phyloP scores from a whole-genome alignment of 2,329 filamentous ascomycete species.

The Coniochaeta pulveracea region DNA sequence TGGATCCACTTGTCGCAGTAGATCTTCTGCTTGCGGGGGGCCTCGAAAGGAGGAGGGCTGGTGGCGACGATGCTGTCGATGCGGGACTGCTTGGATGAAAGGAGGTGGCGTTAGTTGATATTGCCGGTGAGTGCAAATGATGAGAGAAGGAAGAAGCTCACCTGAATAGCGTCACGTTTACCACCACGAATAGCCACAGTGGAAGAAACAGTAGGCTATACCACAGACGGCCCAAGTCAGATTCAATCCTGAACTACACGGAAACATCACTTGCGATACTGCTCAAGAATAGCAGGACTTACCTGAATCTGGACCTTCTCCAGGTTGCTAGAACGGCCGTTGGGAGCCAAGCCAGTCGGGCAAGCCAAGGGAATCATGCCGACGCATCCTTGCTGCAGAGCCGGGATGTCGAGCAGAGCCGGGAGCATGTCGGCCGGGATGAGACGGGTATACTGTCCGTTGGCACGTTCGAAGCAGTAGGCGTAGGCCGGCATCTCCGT shows the following conservation, averaged over 20 bases:
- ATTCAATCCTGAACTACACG: too few relatives aligned
- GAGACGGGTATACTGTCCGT: slow-evolving; percentile 41
- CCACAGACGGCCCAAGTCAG: too few relatives aligned
- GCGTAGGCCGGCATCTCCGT: slow-evolving; percentile 20
- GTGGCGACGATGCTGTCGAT: slow-evolving; percentile 23
- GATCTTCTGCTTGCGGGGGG: slow-evolving; percentile 45
- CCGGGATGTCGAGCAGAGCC: slow-evolving; percentile 28
- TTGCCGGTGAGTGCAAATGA: slow-evolving; percentile 1
- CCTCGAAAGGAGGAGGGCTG: slow-evolving; percentile 18
- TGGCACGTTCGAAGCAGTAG: slow-evolving; percentile 42
- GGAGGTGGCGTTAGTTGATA: background rate
- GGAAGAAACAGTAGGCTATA: too few relatives aligned
- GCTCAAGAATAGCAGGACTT: too few relatives aligned
- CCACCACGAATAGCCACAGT: too few relatives aligned
- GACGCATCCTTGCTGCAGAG: slow-evolving; percentile 21
- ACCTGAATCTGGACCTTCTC: slow-evolving; percentile 17
- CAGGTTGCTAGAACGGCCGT: slow-evolving; percentile 25
- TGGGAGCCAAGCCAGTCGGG: slow-evolving; percentile 23
- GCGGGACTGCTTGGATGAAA: slow-evolving; percentile 4
- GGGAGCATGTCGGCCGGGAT: slow-evolving; percentile 44
- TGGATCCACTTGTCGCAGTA: slow-evolving; percentile 90
- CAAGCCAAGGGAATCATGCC: slow-evolving; percentile 37
- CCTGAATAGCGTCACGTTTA: slow-evolving; percentile 1
- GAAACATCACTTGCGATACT: background rate
- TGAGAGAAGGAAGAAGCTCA: slow-evolving; percentile 1